These are phyloP conservation scores for Acanthamoeba polyphaga DNA, from an alignment of 208 protist species.

Conservation along the genomic window DNA sequence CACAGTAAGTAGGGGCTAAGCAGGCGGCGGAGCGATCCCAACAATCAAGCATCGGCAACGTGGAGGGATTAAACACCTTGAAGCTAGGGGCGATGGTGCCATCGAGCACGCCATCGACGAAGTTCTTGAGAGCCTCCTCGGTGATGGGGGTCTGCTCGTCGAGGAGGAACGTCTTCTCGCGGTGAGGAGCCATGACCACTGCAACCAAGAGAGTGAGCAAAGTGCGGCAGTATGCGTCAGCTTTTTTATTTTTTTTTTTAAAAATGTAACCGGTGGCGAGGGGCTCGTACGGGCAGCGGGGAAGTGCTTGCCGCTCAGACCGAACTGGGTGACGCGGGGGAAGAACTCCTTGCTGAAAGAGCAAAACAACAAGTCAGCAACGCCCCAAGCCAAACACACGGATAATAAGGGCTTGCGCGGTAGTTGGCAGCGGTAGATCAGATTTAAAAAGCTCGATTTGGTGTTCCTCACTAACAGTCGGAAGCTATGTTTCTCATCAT, in stretches of 20 bases:
- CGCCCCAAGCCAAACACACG: not conserved
- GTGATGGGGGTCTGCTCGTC: not conserved
- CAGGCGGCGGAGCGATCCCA: no score
- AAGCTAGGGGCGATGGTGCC: slow-evolving; percentile 54
- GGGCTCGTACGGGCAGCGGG: slow-evolving; percentile 46
- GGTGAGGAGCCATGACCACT: slow-evolving; percentile 59
- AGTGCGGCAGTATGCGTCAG: no score
- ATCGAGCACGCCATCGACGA: slow-evolving; percentile 49
- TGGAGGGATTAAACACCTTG: slow-evolving; percentile 10
- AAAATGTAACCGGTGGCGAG: not conserved
- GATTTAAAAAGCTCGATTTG: slow-evolving; percentile 71
- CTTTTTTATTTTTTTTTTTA: no score
- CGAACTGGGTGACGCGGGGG: slow-evolving; percentile 29
- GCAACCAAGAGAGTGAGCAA: not conserved
- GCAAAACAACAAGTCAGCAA: not conserved
- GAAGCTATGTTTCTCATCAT: not conserved
- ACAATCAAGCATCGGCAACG: no score
- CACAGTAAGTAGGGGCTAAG: no score
- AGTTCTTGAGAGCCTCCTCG: slow-evolving; percentile 19
- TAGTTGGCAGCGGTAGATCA: not conserved
- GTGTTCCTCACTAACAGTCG: not conserved
- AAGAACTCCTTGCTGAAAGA: slow-evolving; percentile 54
- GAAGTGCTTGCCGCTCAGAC: slow-evolving; percentile 55
- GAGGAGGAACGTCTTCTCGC: slow-evolving; percentile 33
- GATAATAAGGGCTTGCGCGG: not conserved